A percentile compares a stretch with the other conserved stretches of the same genome.
Conservation (phyloP, 2,329 filamentous ascomycete genomes). For the Penicillium aurantiogriseum region DNA sequence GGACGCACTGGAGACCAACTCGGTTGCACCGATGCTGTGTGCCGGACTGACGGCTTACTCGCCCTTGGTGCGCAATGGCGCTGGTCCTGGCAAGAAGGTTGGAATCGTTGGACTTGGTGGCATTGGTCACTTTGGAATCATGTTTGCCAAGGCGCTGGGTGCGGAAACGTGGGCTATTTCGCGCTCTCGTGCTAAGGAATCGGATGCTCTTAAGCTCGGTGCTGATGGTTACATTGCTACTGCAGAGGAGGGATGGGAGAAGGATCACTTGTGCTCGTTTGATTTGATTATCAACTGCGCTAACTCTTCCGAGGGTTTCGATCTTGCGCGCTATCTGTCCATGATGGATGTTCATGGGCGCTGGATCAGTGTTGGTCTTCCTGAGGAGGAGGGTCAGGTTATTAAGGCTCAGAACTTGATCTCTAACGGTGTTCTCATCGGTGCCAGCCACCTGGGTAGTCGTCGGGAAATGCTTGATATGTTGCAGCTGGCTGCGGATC, state of each 20-base stretch:
- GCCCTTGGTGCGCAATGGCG: constrained; percentile 72
- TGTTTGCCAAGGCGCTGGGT: constrained; percentile 67
- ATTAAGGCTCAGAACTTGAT: constrained; percentile 74
- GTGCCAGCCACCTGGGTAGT: constrained; percentile 68
- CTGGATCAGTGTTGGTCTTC: constrained; percentile 78
- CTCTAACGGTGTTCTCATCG: constrained; percentile 69
- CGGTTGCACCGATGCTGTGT: constrained; percentile 79
- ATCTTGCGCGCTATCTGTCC: constrained; percentile 65
- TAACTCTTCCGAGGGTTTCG: constrained; percentile 68
- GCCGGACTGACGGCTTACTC: constrained; percentile 79
- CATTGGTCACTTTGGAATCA: constrained; percentile 68
- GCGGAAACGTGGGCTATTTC: constrained; percentile 63
- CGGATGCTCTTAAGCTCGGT: constrained; percentile 58
- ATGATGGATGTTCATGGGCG: constrained; percentile 78
- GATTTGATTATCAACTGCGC: constrained; percentile 72
- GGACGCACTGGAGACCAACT: constrained; percentile 59
- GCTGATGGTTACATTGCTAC: constrained; percentile 61
- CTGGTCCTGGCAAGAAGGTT: constrained; percentile 61
- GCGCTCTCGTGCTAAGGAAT: constrained; percentile 59
- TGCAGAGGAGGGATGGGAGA: constrained; percentile 58
- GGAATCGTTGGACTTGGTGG: constrained; percentile 55
- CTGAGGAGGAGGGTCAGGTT: constrained; percentile 69
- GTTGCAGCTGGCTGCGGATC: constrained; percentile 68
- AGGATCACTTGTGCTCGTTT: constrained; percentile 54
- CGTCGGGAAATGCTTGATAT: constrained; percentile 69